Evolutionary conservation across 768 basidiomycete species (phyloP), one percentile per base, ranked within the genome.

Genomic region (Nidularia pulvinata): DNA sequence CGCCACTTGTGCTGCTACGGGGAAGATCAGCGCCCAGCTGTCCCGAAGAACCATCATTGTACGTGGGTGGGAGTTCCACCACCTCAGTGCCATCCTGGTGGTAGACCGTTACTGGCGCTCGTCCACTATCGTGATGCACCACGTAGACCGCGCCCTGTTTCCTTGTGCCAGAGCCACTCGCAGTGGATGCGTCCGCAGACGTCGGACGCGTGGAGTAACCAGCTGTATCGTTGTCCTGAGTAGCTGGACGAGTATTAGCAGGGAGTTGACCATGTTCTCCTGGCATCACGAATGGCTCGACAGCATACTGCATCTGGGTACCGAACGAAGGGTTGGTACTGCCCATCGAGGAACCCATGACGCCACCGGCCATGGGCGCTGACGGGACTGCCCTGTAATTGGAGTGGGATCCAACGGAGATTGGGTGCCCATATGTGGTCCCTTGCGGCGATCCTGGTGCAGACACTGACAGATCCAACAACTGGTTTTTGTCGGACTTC

Each of bases 71-170:
- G 7, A 86, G 70, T 66, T 86, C 85, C 7, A 84, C 80, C 5
- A 85, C 79, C 55, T 81, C 72, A 7, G 81, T 77, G 13, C 82
- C 84, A 45, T 78, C 74, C 50, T 74, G 70, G 50, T 82, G 78
- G 57, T 79, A 83, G 16, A 84, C 80, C 2, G 83, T 82, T 39
- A 86, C 80, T 1, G 84, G 84, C 14, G 82, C 66, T 13, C 75
- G 63, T 9, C 83, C 80, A n/a, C 73, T 75, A 58, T 85, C 84
- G 58, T 85, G 84, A 57, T 85, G 85, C 33, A 86, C 75, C 39
- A 84, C 81, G 56, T 84, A 84, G 7, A 84, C 76, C 62, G 71
- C 71, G 43, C 58, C 60, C 43, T 57, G 61, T 47, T 51, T 55
- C 30, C 48, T 54, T 11, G 42, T 52, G 11, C 53, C 45, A 33